phyloP scores from a whole-genome alignment of 148 eudicot species.

The Camellia japonica region DNA sequence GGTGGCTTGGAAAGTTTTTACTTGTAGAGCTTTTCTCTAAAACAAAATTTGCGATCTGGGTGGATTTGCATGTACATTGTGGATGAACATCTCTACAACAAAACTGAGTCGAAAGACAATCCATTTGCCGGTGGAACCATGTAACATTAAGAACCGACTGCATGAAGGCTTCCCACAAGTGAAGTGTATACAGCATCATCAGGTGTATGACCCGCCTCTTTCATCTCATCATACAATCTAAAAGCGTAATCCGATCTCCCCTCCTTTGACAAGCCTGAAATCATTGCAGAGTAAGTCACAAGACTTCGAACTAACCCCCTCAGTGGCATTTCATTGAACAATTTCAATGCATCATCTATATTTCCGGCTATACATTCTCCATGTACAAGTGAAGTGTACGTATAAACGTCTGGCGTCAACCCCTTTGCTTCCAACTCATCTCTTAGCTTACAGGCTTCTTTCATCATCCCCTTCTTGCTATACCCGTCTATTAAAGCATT shows the following conservation, averaged over 20 bases:
- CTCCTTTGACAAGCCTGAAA: conserved; percentile 69
- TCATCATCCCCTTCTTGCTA: conserved; percentile 60
- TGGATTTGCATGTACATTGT: background rate
- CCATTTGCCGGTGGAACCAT: background rate
- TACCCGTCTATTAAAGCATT: conserved; percentile 72
- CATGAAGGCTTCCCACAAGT: conserved; percentile 78
- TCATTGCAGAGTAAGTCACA: conserved; percentile 63
- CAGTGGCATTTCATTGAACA: conserved; percentile 63
- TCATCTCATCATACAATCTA: conserved; percentile 75
- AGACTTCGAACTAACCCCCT: conserved; percentile 44
- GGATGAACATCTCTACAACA: background rate
- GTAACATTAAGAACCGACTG: conserved; percentile 19
- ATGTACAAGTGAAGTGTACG: conserved; percentile 70
- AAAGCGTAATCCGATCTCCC: conserved; percentile 87
- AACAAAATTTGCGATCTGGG: too few relatives aligned
- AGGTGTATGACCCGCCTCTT: conserved; percentile 60
- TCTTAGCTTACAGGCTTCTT: conserved; percentile 56
- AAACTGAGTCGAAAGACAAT: background rate
- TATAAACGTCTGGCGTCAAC: conserved; percentile 57
- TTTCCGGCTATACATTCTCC: conserved; percentile 69
- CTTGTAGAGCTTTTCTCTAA: too few relatives aligned
- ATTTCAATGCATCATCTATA: conserved; percentile 49
- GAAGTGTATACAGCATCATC: conserved; percentile 61
- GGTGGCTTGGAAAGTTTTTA: too few relatives aligned
- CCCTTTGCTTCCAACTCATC: conserved; percentile 60